phyloP scores from a whole-genome alignment of 768 basidiomycete species.

The Tephrocybe rancida region DNA sequence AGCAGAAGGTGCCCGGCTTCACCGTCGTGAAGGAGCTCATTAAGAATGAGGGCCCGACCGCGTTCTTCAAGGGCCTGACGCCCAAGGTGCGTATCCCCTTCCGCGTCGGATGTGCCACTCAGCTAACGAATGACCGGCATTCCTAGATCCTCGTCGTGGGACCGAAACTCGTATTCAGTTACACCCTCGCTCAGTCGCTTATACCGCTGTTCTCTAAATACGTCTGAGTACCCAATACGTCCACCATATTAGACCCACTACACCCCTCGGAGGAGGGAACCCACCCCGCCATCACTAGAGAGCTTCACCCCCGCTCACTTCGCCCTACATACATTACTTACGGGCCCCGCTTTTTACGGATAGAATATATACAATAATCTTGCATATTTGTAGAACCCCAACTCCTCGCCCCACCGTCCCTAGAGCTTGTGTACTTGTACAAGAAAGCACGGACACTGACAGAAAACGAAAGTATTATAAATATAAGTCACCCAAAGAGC shows the following conservation, averaged over 20 bases:
- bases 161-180: conserved; percentile 97
- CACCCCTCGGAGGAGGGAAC: conserved; percentile 1
- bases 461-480: not conserved
- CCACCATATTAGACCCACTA: not conserved
- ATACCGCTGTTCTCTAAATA: conserved; percentile 92
- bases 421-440: no score
- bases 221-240: conserved; percentile 42
- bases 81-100: conserved; percentile 69
- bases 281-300: no score
- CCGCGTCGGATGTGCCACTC: not conserved
- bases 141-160: conserved; percentile 90
- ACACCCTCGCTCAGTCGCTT: conserved; percentile 94
- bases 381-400: no score
- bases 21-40: conserved; percentile 85
- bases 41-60: conserved; percentile 78
- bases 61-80: conserved; percentile 96
- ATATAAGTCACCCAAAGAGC: not conserved
- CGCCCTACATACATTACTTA: no score
- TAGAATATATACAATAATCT: no score
- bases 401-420: no score
- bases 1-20: conserved; percentile 76
- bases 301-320: no score
- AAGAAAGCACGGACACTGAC: no score
- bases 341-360: no score
- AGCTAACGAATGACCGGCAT: conserved; percentile 21